Conservation (phyloP, 1,284 basidiomycete genomes). For the Leccinum glutinopallens region DNA sequence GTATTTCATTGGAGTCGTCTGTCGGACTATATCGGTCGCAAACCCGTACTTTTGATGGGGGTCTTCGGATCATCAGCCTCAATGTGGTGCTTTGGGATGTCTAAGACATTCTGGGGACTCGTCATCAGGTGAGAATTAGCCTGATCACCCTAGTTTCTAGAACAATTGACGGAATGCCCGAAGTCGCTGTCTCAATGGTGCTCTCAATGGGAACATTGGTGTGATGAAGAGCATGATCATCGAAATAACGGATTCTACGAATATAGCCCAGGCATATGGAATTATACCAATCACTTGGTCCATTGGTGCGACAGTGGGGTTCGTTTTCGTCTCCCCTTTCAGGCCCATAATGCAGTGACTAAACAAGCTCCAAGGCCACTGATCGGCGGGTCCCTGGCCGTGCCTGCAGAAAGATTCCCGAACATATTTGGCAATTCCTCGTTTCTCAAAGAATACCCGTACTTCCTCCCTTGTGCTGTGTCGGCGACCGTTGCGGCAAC, state of each 20-base stretch:
- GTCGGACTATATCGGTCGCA: constrained; percentile 67
- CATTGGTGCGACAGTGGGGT: constrained; percentile 47
- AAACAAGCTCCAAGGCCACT: constrained; percentile 46
- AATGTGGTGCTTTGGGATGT: constrained; percentile 65
- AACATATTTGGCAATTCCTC: constrained; percentile 45
- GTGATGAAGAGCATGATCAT: constrained; percentile 44
- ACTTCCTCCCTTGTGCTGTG: constrained; percentile 65
- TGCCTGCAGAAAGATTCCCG: constrained; percentile 62
- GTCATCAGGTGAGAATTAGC: constrained; percentile 47
- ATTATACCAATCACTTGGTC: constrained; percentile 50
- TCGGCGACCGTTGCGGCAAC: constrained; percentile 50
- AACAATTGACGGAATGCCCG: neutral
- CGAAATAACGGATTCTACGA: constrained; percentile 42
- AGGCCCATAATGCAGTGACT: constrained; percentile 2
- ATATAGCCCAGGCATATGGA: constrained; percentile 39
- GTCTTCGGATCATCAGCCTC: constrained; percentile 58
- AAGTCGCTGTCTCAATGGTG: constrained; percentile 42
- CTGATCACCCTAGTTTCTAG: neutral
- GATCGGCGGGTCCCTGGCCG: constrained; percentile 61
- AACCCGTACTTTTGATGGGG: constrained; percentile 63
- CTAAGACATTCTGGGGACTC: constrained; percentile 57
- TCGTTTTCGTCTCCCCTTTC: constrained; percentile 9
- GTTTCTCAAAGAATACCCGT: constrained; percentile 63
- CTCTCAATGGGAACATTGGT: constrained; percentile 50
- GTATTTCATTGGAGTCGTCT: constrained; percentile 67